phyloP scores from a whole-genome alignment of 106 monocot species.

The Dactylorhiza incarnata region DNA sequence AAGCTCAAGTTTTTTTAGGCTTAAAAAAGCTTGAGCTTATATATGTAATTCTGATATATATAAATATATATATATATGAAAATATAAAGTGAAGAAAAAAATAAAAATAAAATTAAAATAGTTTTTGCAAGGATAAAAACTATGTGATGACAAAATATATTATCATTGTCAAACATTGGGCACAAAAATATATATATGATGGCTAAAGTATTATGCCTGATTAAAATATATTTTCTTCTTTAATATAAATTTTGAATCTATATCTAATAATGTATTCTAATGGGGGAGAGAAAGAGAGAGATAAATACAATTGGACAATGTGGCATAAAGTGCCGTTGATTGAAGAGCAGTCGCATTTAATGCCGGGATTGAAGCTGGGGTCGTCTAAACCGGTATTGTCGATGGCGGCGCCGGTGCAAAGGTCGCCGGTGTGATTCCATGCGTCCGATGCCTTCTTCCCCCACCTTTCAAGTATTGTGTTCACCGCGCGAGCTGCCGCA shows the following conservation, averaged over 20 bases:
- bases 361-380: conserved; percentile 25
- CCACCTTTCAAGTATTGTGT: conserved; percentile 36
- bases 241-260: no score
- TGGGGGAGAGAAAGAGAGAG: background rate
- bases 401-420: conserved; percentile 37
- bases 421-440: conserved; percentile 43
- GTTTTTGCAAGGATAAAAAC: no score
- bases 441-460: conserved; percentile 1
- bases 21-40: no score
- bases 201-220: no score
- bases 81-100: no score
- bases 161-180: no score
- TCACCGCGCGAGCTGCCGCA: conserved; percentile 26
- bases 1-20: no score
- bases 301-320: conserved; percentile 42
- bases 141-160: background rate
- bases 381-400: conserved; percentile 25
- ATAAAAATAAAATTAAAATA: no score
- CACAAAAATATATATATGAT: no score
- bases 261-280: background rate
- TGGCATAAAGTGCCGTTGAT: conserved; percentile 29
- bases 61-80: no score
- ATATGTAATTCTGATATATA: no score
- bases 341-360: conserved; percentile 48
- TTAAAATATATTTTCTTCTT: no score